Evolutionary conservation across 176 grass and related monocot genomes (phyloP).

Genomic region (Zea mays): DNA sequence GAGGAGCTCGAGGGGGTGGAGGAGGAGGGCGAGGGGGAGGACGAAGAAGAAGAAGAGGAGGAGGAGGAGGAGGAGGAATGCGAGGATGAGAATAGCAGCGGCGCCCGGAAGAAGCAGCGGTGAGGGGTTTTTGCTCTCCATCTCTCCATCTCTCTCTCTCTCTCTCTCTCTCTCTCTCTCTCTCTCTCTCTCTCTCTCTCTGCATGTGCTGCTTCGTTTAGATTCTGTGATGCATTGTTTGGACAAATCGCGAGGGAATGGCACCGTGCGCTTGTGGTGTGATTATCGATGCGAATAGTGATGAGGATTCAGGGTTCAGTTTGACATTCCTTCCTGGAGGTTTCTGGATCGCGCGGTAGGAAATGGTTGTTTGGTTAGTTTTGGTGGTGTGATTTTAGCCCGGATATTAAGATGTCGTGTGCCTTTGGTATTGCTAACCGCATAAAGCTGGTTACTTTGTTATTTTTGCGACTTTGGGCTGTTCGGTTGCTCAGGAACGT

Average conservation of each 20-base stretch:
- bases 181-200: conserved; percentile 6
- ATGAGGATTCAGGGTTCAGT: conserved; percentile 11
- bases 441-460: background rate
- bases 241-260: conserved; percentile 30
- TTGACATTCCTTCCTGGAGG: background rate
- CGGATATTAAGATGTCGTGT: conserved; percentile 16
- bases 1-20: conserved; percentile 41
- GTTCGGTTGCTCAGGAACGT: too few relatives aligned
- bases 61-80: conserved; percentile 23
- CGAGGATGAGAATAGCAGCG: too few relatives aligned
- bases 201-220: conserved; percentile 31
- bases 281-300: conserved; percentile 11
- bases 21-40: background rate
- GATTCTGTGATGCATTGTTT: conserved; percentile 12
- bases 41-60: conserved; percentile 32
- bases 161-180: too few relatives aligned
- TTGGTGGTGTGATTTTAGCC: conserved; percentile 12
- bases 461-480: too few relatives aligned
- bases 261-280: background rate
- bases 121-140: conserved; percentile 45
- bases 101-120: conserved; percentile 81
- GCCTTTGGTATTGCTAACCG: conserved; percentile 13
- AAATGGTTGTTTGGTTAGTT: background rate
- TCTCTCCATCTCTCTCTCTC: too few relatives aligned
- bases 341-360: conserved; percentile 3